These are phyloP conservation scores for Pseudonitzschia multiseries DNA, from an alignment of 108 stramenopile genomes.

Conservation along the genomic window DNA sequence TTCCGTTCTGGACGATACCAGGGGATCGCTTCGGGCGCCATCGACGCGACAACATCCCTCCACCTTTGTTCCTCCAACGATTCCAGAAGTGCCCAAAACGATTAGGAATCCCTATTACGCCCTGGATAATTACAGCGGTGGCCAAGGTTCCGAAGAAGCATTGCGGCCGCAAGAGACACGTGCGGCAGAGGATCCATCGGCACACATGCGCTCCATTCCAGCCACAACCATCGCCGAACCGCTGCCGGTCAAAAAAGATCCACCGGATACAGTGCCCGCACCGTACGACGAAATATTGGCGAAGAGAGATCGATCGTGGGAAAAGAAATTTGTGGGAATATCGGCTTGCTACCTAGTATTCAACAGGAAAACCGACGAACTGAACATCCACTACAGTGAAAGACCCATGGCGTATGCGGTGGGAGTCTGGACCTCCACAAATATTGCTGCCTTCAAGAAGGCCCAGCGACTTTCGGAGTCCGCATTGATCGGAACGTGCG, in stretches of 20 bases:
- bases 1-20: neutral
- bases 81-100: neutral
- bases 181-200: neutral
- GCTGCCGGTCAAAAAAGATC: neutral
- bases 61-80: neutral
- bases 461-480: slow-evolving; percentile 30
- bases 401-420: slow-evolving; percentile 37
- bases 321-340: slow-evolving; percentile 9
- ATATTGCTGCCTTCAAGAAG: slow-evolving; percentile 37
- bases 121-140: slow-evolving; percentile 3
- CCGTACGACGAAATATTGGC: slow-evolving; percentile 2
- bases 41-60: neutral
- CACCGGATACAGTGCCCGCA: neutral
- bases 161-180: neutral
- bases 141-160: neutral
- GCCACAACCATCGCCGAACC: neutral
- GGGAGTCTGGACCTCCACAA: slow-evolving; percentile 40
- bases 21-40: neutral
- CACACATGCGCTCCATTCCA: neutral
- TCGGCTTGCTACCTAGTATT: slow-evolving; percentile 47
- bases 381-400: slow-evolving; percentile 43
- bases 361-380: slow-evolving; percentile 21
- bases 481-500: slow-evolving; percentile 56
- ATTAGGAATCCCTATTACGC: slow-evolving; percentile 16
- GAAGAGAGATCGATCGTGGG: neutral